phyloP scores from a whole-genome alignment of 1,284 basidiomycete genomes.

The Abortiporus biennis region DNA sequence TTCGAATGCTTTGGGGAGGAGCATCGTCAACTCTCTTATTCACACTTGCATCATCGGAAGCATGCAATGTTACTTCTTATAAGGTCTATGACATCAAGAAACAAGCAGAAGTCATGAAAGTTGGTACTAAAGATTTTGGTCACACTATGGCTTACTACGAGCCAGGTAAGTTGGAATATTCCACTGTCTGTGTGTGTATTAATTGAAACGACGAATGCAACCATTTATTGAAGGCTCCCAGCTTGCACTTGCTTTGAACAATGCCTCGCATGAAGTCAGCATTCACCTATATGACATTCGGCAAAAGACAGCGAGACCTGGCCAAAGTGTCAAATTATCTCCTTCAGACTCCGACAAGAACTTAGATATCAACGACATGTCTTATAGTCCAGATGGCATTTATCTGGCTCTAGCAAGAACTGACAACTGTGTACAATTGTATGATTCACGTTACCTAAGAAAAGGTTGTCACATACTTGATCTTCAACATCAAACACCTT shows the following conservation, averaged over 20 bases:
- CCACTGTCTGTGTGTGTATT: no score
- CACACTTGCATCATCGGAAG: conserved; percentile 2
- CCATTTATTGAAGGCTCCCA: not conserved
- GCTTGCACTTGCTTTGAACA: not conserved
- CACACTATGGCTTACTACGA: conserved; percentile 15
- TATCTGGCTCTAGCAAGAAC: conserved; percentile 54
- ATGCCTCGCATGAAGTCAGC: not conserved
- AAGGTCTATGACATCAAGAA: conserved; percentile 39
- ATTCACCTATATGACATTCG: not conserved
- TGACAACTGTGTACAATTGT: conserved; percentile 56
- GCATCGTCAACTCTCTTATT: not conserved
- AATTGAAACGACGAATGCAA: no score
- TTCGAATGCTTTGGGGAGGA: not conserved
- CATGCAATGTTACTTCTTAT: conserved; percentile 35
- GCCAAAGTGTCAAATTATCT: not conserved
- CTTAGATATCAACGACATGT: conserved; percentile 41
- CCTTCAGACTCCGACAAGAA: not conserved
- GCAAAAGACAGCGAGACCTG: not conserved
- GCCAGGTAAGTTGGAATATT: conserved; percentile 1
- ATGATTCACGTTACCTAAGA: conserved; percentile 51
- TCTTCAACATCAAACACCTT: conserved; percentile 37
- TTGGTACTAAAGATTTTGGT: conserved; percentile 45
- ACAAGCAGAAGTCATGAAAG: conserved; percentile 23
- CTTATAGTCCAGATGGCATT: conserved; percentile 55
- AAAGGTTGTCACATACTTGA: conserved; percentile 38